Conservation (phyloP, 208 protist species). For the Wallacemonas sp. region DNA sequence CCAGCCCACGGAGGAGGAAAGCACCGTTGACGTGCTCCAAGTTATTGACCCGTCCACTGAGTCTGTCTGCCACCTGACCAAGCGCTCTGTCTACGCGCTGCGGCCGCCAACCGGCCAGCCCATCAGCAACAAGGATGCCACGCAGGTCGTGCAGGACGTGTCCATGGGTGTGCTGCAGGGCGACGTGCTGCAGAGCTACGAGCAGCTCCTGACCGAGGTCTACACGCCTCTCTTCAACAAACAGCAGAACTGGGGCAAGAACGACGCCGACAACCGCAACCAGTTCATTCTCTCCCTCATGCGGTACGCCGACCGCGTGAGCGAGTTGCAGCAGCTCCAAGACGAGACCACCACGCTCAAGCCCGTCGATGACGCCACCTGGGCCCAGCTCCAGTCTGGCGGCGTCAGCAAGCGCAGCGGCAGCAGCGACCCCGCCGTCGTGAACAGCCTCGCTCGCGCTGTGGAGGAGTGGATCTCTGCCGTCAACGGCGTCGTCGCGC, state of each 20-base stretch:
- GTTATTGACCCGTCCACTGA: constrained; percentile 71
- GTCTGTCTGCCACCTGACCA: constrained; percentile 59
- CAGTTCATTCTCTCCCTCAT: constrained; percentile 85
- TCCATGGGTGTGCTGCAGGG: constrained; percentile 84
- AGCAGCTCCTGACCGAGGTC: constrained; percentile 90
- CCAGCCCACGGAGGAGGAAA: constrained; percentile 45
- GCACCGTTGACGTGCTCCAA: constrained; percentile 61
- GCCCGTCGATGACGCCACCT: constrained; percentile 71
- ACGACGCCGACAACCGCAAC: constrained; percentile 80
- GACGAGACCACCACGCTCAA: constrained; percentile 59
- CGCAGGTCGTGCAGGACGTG: constrained; percentile 81
- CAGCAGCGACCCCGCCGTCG: constrained; percentile 71
- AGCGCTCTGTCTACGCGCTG: constrained; percentile 84
- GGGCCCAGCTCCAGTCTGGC: constrained; percentile 75
- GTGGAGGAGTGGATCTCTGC: constrained; percentile 85
- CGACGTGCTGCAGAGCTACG: constrained; percentile 83
- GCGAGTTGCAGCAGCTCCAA: constrained; percentile 87
- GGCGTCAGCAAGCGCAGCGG: constrained; percentile 71
- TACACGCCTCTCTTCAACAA: constrained; percentile 91
- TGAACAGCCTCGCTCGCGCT: constrained; percentile 56
- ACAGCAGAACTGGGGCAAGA: constrained; percentile 85
- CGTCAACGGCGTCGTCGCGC: constrained; percentile 63
- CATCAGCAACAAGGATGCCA: constrained; percentile 76
- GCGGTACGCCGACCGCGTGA: constrained; percentile 88
- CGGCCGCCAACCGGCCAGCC: constrained; percentile 55